Evolutionary conservation across 306 rosid genomes (phyloP), one percentile per base, ranked within the genome.

Genomic region (Lagenaria siceraria): DNA sequence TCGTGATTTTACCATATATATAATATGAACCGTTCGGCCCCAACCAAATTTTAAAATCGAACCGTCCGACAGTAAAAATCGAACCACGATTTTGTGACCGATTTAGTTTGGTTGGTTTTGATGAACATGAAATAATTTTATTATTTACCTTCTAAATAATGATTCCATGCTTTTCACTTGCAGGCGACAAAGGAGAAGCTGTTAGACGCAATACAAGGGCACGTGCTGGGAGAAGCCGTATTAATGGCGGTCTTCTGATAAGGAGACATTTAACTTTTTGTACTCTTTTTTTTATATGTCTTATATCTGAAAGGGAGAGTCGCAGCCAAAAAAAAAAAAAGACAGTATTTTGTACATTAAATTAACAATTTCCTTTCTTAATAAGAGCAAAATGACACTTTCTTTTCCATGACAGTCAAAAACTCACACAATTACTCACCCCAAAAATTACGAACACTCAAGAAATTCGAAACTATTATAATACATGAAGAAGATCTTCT

Each of bases 151-250:
- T n/a, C n/a, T n/a, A n/a, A n/a, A n/a, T n/a, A n/a, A n/a, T n/a
- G n/a, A n/a, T n/a, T n/a, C 10, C 69, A 46, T 27, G 22, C 21
- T 29, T 48, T 49, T 53, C 49, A 19, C 60, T 62, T 69, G 54
- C 72, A 93, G 98, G 91, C 83, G 51, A 87, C 94, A 14, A 93
- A 90, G 88, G 97, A 90, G 11, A 93, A 86, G 86, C 19, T 87
- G 74, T 61, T 91, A 86, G 97, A 91, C 0, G 77, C 87, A 1
- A 85, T 83, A 19, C 78, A 80, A 70, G 97, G 94, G 74, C 96
- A 93, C 79, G 91, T 87, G 48, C 65, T 91, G 8, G 96, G 91
- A 75, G 96, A 93, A 82, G 87, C 97, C 0, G 81, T 31, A 9
- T 72, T 91, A 51, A 71, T 76, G 48, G 96, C 94, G 31, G 64